Conservation (phyloP, 1,284 basidiomycete genomes). For the Boletus calvinii region DNA sequence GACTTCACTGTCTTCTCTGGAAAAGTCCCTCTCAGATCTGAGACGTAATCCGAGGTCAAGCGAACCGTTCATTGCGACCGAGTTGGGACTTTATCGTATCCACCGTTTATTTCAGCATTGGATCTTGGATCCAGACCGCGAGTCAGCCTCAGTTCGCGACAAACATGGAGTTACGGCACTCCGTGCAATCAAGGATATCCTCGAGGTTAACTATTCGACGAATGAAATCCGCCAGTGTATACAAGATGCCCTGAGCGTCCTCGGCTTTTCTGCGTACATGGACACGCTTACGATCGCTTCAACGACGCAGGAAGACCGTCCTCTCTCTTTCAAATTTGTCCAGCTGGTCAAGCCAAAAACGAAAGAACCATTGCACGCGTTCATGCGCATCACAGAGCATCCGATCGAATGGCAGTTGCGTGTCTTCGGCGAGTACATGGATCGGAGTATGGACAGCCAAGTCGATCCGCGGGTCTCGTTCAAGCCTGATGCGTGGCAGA, state of each 20-base stretch:
- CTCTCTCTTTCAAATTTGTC: conserved; percentile 53
- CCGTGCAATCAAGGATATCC: conserved; percentile 46
- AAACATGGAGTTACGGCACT: conserved; percentile 45
- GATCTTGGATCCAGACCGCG: conserved; percentile 45
- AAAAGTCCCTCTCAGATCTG: conserved; percentile 32
- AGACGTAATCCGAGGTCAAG: conserved; percentile 40
- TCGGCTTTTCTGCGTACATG: conserved; percentile 48
- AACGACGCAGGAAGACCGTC: conserved; percentile 33
- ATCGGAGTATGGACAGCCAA: conserved; percentile 63
- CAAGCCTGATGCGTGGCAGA: conserved; percentile 69
- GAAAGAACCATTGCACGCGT: conserved; percentile 42
- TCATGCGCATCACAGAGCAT: conserved; percentile 57
- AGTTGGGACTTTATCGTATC: conserved; percentile 52
- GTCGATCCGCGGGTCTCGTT: conserved; percentile 59
- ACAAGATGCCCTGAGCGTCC: conserved; percentile 38
- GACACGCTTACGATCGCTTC: conserved; percentile 25
- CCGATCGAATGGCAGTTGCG: conserved; percentile 64
- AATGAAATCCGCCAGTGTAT: conserved; percentile 39
- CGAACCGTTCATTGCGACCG: conserved; percentile 46
- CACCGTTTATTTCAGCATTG: conserved; percentile 53
- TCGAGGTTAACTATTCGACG: conserved; percentile 39
- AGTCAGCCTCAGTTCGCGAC: conserved; percentile 42
- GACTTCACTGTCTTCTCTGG: conserved; percentile 23
- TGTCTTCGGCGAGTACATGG: conserved; percentile 70
- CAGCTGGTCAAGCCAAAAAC: conserved; percentile 51